Base-by-base conservation (phyloP, 176 grass and related monocot species). In the Pharus latifolius region DNA sequence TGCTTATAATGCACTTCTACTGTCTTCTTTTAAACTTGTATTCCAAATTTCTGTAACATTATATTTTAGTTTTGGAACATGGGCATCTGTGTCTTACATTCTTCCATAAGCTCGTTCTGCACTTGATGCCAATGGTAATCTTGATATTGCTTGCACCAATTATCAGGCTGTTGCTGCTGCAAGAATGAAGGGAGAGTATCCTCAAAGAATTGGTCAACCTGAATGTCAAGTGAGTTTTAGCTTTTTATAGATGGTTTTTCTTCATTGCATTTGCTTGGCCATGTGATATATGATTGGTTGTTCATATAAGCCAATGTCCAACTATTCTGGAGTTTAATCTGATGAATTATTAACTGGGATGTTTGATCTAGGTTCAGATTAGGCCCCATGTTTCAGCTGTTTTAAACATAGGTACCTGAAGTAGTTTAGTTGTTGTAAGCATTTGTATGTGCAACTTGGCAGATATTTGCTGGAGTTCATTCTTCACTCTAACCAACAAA, bases 131-230 rank as follows among this genome's bases (percentile, higher is more conserved):
- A 70, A 51, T 79, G 50, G 31, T 75, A 48, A 41, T 68, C 10
- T 81, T 87, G 30, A 41, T 61, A n/a, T 78, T 48, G 13, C 26
- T 80, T 18, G 25, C 73, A 18, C 63, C 79, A 51, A 76, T 78
- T 72, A 11, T 75, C 57, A 94, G 91, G 91, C 79, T 76, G 79
- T 94, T 60, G 86, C 91, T 70, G 84, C 86, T 80, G 91, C 83
- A 75, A 94, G 86, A 70, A 85, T 94, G 63, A 94, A 89, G 70
- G 91, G 91, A 70, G 91, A 84, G 73, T 94, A 87, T 73, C 91
- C 91, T 49, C 84, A 94, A 80, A 89, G 86, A 65, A 63, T 31
- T 70, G 91, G 91, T 26, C 91, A 94, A 85, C 80, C 83, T 50
- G 91, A 94, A 85, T 94, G 91, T 59, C 86, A 89, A 84, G 91